Base-by-base conservation (phyloP, 495 filamentous ascomycete genomes). In the Staphylotrichum tortipilum region DNA sequence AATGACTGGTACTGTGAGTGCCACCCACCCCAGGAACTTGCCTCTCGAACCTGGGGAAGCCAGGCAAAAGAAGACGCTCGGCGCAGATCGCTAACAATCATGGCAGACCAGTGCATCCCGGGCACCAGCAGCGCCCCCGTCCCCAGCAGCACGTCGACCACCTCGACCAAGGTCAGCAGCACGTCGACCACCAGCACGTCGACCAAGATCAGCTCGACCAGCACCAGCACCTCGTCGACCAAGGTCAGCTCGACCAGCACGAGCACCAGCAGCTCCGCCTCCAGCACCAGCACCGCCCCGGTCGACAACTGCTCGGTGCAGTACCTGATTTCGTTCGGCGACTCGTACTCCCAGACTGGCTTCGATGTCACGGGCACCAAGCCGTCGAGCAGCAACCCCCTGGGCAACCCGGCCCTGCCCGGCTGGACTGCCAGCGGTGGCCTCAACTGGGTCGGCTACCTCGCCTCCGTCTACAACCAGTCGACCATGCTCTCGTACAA, bases 321-420 rank as follows among this genome's bases (percentile, higher is more conserved):
- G 30, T 68, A 64, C 42, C 44, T 68, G 46, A 61, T 68, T 50
- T 58, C 56, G 35, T 68, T 68, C 50, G 80, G 80, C 51, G 72
- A 75, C 61, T 73, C 69, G 46, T 75, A 75, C 60, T 71, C 72
- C 21, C 64, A 72, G 54, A 74, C 80, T 15, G 78, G 78, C 43
- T 94, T 92, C 69, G 76, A 86, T 58, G 63, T 75, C 37, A 73
- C 65, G 23, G 67, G 69, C 40, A 66, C 74, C 11, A 80, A 85
- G 48, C 85, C 88, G 7, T 74, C 76, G 17, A 60, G 71, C 11
- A 46, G 66, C 23, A 87, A 89, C 60, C 86, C 88, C 0, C 71
- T 92, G 50, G 88, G 88, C 21, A 94, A 91, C 61, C 87, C 88
- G 6, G 40, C 64, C 0, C 80, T 79, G 36, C 82, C 80, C 1